phyloP scores from a whole-genome alignment of 2,329 filamentous ascomycete genomes.

The Epichloe sp. region DNA sequence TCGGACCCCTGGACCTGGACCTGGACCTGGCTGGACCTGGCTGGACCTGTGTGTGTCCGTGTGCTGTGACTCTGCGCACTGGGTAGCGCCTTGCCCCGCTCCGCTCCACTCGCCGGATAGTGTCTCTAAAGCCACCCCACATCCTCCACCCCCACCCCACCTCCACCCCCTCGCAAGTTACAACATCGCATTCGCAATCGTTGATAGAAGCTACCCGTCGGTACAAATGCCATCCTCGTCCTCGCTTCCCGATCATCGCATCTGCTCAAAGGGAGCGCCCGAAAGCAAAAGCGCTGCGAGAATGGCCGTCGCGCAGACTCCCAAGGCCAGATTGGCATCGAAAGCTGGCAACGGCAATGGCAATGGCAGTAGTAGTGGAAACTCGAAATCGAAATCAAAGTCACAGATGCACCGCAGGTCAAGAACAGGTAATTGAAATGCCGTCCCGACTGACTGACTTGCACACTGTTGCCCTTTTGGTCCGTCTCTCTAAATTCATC shows the following conservation, averaged over 20 bases:
- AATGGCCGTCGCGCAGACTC: slow-evolving; percentile 48
- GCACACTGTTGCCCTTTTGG: too few relatives aligned
- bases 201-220: not conserved
- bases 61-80: not conserved
- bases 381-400: slow-evolving; percentile 56
- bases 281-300: slow-evolving; percentile 30
- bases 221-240: slow-evolving; percentile 51
- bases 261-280: slow-evolving; percentile 34
- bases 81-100: not conserved
- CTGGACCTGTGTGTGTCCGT: not conserved
- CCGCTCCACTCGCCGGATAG: not conserved
- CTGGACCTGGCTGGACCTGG: slow-evolving; percentile 1
- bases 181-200: not conserved
- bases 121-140: slow-evolving; percentile 1
- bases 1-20: slow-evolving; percentile 5
- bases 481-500: slow-evolving; percentile 3
- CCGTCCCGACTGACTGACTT: not conserved
- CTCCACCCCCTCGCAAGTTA: slow-evolving; percentile 13
- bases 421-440: slow-evolving; percentile 56
- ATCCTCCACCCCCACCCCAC: slow-evolving; percentile 11
- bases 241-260: slow-evolving; percentile 47
- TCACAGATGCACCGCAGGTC: slow-evolving; percentile 87
- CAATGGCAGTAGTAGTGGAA: slow-evolving; percentile 25
- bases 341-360: slow-evolving; percentile 31
- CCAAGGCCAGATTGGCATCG: slow-evolving; percentile 44